phyloP scores from a whole-genome alignment of 306 rosid species.

The Quercus suber region DNA sequence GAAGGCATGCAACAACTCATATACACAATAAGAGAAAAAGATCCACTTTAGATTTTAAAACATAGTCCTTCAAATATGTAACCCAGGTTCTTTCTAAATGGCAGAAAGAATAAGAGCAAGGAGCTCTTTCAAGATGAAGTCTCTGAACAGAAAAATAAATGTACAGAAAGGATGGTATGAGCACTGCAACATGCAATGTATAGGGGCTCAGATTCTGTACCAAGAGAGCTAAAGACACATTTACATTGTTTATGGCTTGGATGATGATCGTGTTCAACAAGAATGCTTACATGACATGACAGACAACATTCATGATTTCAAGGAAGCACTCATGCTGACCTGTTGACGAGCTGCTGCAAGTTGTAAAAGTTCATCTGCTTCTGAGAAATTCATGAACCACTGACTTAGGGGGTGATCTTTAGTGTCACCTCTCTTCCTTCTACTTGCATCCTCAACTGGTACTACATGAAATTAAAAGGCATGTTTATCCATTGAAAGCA shows the following conservation, averaged over 20 bases:
- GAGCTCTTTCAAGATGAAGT: too few species aligned
- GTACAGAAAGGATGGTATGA: background rate
- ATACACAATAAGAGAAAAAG: background rate
- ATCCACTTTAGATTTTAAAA: background rate
- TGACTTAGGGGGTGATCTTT: conserved; percentile 67
- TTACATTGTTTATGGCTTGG: background rate
- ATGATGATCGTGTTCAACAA: background rate
- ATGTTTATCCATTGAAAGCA: conserved; percentile 16
- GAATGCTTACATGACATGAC: background rate
- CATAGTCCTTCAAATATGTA: background rate
- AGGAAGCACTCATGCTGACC: conserved; percentile 31
- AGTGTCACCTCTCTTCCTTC: conserved; percentile 66
- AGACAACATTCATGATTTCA: background rate
- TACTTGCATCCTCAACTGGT: conserved; percentile 60
- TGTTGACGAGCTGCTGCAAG: conserved; percentile 85
- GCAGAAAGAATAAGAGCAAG: too few species aligned
- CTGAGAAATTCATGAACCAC: conserved; percentile 74
- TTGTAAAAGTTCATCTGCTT: conserved; percentile 81
- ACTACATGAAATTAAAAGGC: conserved; percentile 34
- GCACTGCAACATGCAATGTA: background rate
- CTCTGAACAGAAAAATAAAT: too few species aligned
- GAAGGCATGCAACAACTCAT: too few species aligned
- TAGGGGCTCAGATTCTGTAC: background rate
- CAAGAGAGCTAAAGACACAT: background rate
- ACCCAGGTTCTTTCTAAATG: too few species aligned